Conservation (phyloP, 345 rosid genomes). For the Erodium maritimum region DNA sequence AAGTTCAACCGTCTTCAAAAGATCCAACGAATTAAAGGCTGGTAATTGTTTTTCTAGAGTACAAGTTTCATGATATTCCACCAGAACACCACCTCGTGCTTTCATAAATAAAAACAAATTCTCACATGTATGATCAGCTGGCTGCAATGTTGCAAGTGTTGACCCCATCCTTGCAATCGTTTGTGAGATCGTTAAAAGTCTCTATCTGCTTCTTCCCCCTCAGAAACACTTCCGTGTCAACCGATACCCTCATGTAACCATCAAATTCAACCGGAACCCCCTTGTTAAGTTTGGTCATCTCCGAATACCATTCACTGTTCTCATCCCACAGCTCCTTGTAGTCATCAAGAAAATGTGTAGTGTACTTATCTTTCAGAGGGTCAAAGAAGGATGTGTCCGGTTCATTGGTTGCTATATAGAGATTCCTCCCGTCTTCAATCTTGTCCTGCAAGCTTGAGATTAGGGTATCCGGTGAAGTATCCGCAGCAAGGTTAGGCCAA, state of each 20-base stretch:
- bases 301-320: conserved; percentile 83
- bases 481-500: conserved; percentile 77
- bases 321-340: conserved; percentile 79
- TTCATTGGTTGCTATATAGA: conserved; percentile 80
- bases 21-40: no score
- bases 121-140: conserved; percentile 18
- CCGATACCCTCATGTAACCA: conserved; percentile 81
- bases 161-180: conserved; percentile 80
- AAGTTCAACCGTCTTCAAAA: no score
- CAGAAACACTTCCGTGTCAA: conserved; percentile 84
- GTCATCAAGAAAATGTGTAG: conserved; percentile 75
- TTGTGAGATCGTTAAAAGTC: conserved; percentile 82
- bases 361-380: conserved; percentile 69
- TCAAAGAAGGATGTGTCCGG: conserved; percentile 49
- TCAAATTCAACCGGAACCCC: conserved; percentile 81
- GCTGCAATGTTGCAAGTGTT: conserved; percentile 67
- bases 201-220: conserved; percentile 93
- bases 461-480: conserved; percentile 65
- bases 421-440: conserved; percentile 68
- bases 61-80: no score
- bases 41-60: no score
- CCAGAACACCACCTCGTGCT: no score
- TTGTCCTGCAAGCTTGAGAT: conserved; percentile 54
- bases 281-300: conserved; percentile 70
- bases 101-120: no score